phyloP scores from a whole-genome alignment of 768 basidiomycete genomes.

The Leucocoprinus sp. region DNA sequence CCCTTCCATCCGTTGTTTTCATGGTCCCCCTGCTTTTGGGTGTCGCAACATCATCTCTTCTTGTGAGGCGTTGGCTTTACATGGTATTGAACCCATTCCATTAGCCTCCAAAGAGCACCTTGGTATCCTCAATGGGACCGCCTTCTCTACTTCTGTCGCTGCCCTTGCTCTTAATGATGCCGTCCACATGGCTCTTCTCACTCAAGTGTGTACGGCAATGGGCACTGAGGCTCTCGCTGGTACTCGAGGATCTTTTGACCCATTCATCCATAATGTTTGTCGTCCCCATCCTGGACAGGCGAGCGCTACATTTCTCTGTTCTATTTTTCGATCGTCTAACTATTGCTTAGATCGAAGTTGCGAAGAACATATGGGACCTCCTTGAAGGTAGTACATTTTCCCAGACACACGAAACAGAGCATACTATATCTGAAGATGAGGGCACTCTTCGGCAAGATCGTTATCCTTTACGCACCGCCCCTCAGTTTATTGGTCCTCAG shows the following conservation, averaged over 20 bases:
- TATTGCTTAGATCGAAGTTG: constrained; percentile 50
- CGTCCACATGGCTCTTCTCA: constrained; percentile 54
- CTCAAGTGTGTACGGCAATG: constrained; percentile 74
- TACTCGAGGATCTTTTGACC: constrained; percentile 60
- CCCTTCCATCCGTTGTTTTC: constrained; percentile 66
- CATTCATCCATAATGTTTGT: constrained; percentile 68
- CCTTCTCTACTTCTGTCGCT: constrained; percentile 75
- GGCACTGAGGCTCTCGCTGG: constrained; percentile 78
- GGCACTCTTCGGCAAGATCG: constrained; percentile 77
- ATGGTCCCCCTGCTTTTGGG: constrained; percentile 40
- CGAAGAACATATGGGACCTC: constrained; percentile 58
- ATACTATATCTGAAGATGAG: constrained; percentile 61
- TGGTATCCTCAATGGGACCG: constrained; percentile 79
- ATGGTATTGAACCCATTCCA: constrained; percentile 55
- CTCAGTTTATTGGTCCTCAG: constrained; percentile 84
- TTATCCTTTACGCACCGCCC: constrained; percentile 63
- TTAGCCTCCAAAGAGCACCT: constrained; percentile 73
- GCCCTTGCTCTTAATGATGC: constrained; percentile 68
- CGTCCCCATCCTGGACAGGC: constrained; percentile 82
- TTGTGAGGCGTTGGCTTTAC: constrained; percentile 46
- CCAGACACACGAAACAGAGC: constrained; percentile 59
- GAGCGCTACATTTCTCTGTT: constrained; percentile 1
- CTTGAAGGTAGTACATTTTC: constrained; percentile 66
- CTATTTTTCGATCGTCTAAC: neutral
- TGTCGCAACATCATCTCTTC: constrained; percentile 47